Base-by-base conservation (phyloP, 225 moss, liverwort and hornwort species). In the Marchantia paleacea region DNA sequence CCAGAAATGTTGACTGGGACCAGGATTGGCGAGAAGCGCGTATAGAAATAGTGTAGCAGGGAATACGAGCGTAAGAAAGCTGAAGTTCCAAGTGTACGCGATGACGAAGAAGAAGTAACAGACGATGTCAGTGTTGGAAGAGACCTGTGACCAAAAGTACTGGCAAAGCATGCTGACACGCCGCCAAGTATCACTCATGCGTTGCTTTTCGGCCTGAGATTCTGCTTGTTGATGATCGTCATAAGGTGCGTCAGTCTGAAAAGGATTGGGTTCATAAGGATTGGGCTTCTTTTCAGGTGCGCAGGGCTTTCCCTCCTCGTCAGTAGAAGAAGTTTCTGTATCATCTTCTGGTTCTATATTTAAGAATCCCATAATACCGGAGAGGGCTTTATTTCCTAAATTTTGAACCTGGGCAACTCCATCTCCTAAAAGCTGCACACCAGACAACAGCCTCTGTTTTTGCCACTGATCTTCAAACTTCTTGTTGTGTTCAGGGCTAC, bases 41-140 rank as follows among this genome's bases (percentile, higher is more conserved):
- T 97, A 94, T 28, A 97, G 79, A 82, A 97, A 97, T 30, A 97
- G 86, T 12, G 88, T 88, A 72, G 97, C 94, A 66, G 97, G 97
- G 83, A 92, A 97, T 55, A 92, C 84, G 29, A 97, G 93, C 9
- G 94, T 95, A 63, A 97, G 90, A 73, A 93, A 76, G 83, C 94
- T 97, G 89, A 97, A 97, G 86, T 97, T 97, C 97, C 97, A 97
- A 72, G 86, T 87, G 78, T 92, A 97, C 39, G 89, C 97, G 26
- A 97, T 79, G 63, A 94, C 86, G 76, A 97, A 97, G 78, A 94
- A 97, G 84, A 97, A 92, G 85, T 97, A 97, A 87, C 97, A 97
- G n/a, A 97, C 94, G 61, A 94, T 84, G 77, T 94, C 97, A 69
- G 94, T 93, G 78, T 97, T 94, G 10, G 76, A 73, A 78, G 90